Percentiles rank a stretch among this genome's conserved stretches.
phyloP scores from a whole-genome alignment of 768 basidiomycete species.

The Pholiota conissans region DNA sequence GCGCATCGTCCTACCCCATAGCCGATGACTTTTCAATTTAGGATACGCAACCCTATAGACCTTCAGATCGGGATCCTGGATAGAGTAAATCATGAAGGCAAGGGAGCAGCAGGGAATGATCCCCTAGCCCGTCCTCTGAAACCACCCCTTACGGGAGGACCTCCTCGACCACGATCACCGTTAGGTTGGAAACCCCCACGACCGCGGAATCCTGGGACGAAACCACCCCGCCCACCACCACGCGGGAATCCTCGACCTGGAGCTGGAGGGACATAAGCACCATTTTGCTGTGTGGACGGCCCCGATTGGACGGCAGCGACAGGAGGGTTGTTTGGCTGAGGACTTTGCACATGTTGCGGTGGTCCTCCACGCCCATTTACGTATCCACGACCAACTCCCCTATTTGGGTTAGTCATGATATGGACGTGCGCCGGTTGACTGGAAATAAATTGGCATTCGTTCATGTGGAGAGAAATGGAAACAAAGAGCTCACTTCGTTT shows the following conservation, averaged over 20 bases:
- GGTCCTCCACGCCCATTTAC: slow-evolving; percentile 34
- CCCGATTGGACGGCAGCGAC: slow-evolving; percentile 3
- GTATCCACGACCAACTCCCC: slow-evolving; percentile 38
- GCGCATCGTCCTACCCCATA: too few species aligned
- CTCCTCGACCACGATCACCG: slow-evolving; percentile 34
- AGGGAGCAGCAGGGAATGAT: slow-evolving; percentile 25
- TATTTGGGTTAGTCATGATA: slow-evolving; percentile 80
- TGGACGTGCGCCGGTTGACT: slow-evolving; percentile 46
- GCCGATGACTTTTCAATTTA: background rate
- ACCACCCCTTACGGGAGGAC: slow-evolving; percentile 26
- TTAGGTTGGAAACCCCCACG: slow-evolving; percentile 29
- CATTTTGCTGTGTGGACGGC: slow-evolving; percentile 15
- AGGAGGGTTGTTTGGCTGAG: background rate
- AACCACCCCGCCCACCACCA: slow-evolving; percentile 26
- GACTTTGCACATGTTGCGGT: slow-evolving; percentile 15
- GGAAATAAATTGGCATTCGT: slow-evolving; percentile 7
- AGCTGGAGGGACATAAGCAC: slow-evolving; percentile 10
- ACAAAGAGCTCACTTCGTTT: slow-evolving; percentile 29
- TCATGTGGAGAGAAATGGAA: background rate
- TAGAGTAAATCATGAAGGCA: slow-evolving; percentile 25
- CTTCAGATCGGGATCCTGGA: background rate
- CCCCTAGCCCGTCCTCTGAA: slow-evolving; percentile 42
- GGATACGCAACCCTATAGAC: background rate
- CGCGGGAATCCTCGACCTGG: slow-evolving; percentile 26
- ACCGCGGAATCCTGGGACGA: slow-evolving; percentile 28